Percentiles rank a stretch among this genome's conserved stretches.
phyloP scores from a whole-genome alignment of 164 flowering plant species.

The Akebia trifoliata region DNA sequence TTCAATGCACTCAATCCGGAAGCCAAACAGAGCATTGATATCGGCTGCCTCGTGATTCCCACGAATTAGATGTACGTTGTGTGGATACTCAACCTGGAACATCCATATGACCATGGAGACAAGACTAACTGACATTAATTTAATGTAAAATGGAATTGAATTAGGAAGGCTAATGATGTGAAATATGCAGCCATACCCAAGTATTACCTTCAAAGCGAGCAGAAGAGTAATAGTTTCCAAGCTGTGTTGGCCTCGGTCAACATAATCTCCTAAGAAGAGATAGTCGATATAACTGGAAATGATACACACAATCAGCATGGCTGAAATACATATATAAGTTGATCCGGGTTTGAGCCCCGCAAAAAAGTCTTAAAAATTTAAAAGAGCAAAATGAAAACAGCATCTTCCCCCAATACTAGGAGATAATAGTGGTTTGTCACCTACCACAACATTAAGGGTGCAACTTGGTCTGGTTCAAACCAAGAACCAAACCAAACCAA shows the following conservation, averaged over 20 bases:
- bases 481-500: too few relatives aligned
- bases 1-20: constrained; percentile 97
- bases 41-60: constrained; percentile 99
- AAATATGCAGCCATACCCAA: not conserved
- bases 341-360: too few relatives aligned
- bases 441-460: too few relatives aligned
- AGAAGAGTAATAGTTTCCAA: constrained; percentile 89
- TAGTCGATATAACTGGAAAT: constrained; percentile 89
- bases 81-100: constrained; percentile 78
- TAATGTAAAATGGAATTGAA: not conserved
- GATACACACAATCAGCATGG: constrained; percentile 14
- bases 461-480: too few relatives aligned
- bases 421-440: too few relatives aligned
- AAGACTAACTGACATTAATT: not conserved
- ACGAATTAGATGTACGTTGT: constrained; percentile 93
- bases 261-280: constrained; percentile 99
- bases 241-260: constrained; percentile 99
- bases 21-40: constrained; percentile 98
- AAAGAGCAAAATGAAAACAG: too few relatives aligned
- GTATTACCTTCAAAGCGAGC: constrained; percentile 83
- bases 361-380: too few relatives aligned
- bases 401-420: too few relatives aligned
- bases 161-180: not conserved
- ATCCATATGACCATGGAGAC: constrained; percentile 6
- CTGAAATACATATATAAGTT: not conserved